Base-by-base conservation (phyloP, 371 early-diverging fungal genomes). In the Syncephalastrum sp. region DNA sequence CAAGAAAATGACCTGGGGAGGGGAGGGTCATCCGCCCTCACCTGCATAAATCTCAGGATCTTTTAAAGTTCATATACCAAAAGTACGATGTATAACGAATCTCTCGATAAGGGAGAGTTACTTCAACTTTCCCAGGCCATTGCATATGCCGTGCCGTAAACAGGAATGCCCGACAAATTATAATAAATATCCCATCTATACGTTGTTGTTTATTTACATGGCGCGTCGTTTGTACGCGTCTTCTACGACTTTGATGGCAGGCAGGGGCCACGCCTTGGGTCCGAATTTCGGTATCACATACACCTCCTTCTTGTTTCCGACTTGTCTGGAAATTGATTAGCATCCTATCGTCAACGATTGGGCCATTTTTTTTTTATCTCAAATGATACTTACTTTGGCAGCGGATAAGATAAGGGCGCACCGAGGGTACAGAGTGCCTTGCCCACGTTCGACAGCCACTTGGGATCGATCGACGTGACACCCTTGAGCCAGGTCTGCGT, bases 381-480 rank as follows among this genome's bases (percentile, higher is more conserved):
- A 42, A 21, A 44, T 29, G 15, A 45, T 46, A 45, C 74, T 53
- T 77, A 87, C 77, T 83, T 86, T 63, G 88, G 86, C 59, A 77
- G 57, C 45, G 82, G 91, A 65, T 78, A 81, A 53, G 78, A 77
- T 21, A 84, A 65, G 59, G 83, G 91, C 68, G 79, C 84, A 54
- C 83, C 86, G 70, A 79, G 89, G 8, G 80, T 78, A 70, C 80
- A 89, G 55, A 82, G 72, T 25, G 75, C 65, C 58, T 78, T 83
- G n/a, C 86, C 91, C 42, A 91, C 73, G 21, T 84, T 82, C 5
- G 89, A 82, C 33, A 85, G 65, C 97, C 97, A 97, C 60, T 80
- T 81, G 12, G 89, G 69, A 21, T 89, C 83, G 17, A 95, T 84
- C 2, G 75, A 67, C 0, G 95, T 94, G n/a, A 91, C 78, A 12